Evolutionary conservation across 1,284 basidiomycete species (phyloP), one percentile per base, ranked within the genome.

Genomic region (Sanghuangporus baumii): DNA sequence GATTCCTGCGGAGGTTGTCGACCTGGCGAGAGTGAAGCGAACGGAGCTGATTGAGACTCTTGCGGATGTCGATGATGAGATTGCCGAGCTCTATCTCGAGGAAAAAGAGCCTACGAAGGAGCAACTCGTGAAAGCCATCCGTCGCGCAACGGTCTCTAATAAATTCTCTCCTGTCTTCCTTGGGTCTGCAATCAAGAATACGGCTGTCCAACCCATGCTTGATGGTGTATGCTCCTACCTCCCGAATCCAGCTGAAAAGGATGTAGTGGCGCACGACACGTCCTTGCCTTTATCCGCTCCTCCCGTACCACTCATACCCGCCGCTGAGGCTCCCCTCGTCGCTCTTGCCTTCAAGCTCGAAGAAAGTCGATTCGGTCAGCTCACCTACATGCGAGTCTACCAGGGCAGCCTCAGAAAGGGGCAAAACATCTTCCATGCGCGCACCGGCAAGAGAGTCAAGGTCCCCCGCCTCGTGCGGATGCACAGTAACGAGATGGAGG

Each of bases 401-500:
- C 96, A 98, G 75, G 97, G 97, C 36, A 91, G 86, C 55, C 76
- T 99, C 72, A 92, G 87, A 76, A 91, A 92, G 74, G 88, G 93
- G 1, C 85, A 83, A 64, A 81, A 89, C 66, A 96, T 99, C 71
- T 95, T 84, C 79, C 98, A 99, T 72, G 94, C 93, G 5, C 83
- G 96, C 50, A 96, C 95, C 20, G 97, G 96, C 57, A 99, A 98
- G 82, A 94, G 90, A 76, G 93, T 98, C 78, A 98, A 99, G 78
- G 93, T 99, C n/a, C 96, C 96, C 7, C 84, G 96, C 55, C 79
- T 99, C 66, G 97, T 98, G 64, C 85, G 96, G 64, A 98, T 99
- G 97, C 97, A 99, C 77, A 90, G 89, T 73, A 94, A 99, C 71
- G 96, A 99, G 77, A 98, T 99, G 97, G 97, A 99, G 85, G 97